Evolutionary conservation across 2,329 filamentous ascomycete genomes (phyloP).

Genomic region (Fusarium sp.): DNA sequence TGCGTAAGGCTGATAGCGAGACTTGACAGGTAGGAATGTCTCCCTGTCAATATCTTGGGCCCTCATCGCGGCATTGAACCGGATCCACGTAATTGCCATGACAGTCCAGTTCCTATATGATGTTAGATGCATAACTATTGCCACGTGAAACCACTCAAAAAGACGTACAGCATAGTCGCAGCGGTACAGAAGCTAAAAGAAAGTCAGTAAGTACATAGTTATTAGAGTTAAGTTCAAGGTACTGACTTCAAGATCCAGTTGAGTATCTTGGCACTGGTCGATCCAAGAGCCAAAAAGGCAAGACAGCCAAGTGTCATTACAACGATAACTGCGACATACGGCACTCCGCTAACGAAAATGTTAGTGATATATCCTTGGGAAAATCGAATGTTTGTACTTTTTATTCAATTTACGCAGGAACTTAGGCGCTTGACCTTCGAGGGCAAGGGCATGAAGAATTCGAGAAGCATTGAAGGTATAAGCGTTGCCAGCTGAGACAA

Average conservation of each 20-base stretch:
- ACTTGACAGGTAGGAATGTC: background rate
- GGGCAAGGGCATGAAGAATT: conserved; percentile 3
- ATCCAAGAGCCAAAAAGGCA: background rate
- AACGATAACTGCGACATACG: background rate
- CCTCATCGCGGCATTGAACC: background rate
- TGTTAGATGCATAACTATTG: background rate
- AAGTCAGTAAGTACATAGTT: background rate
- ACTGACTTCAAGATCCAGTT: conserved; percentile 4
- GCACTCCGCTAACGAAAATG: background rate
- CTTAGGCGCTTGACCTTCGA: background rate
- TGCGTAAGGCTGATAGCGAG: background rate
- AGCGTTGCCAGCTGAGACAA: conserved; percentile 9
- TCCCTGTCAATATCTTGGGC: background rate
- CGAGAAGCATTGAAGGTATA: conserved; percentile 5
- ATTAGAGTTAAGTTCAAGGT: fast-evolving
- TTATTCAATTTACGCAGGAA: background rate
- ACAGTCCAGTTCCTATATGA: background rate
- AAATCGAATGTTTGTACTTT: background rate
- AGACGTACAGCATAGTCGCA: background rate
- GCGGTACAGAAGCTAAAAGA: background rate
- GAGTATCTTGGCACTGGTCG: background rate
- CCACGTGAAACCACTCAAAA: fast-evolving
- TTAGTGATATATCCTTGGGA: background rate
- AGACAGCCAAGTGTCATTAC: background rate
- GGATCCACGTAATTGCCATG: background rate